Evolutionary conservation across 331 rosid species (phyloP), one percentile per base, ranked within the genome.

Genomic region (Saraca asoca): DNA sequence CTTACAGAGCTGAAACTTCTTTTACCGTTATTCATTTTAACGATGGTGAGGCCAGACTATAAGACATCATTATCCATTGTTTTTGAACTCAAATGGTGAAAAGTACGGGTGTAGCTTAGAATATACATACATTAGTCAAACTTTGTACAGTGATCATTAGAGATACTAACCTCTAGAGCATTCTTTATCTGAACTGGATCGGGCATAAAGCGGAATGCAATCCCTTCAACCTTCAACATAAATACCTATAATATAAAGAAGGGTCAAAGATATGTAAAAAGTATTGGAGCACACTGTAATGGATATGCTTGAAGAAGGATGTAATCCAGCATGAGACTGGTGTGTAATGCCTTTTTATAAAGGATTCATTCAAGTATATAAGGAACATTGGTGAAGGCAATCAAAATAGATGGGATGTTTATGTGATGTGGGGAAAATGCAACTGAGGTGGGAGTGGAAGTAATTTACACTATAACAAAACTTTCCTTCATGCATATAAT

Each of bases 201-300:
- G 5, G 98, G 98, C 71, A 93, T 78, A 86, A 93, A 89, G 12
- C 96, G 81, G 73, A 89, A 93, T 16, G 98, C 94, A 79, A 93
- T 93, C 68, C 98, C 98, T 87, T 93, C 98, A 13, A 93, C 98
- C 91, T 93, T 93, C 77, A 93, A 74, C 98, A 93, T 77, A 77
- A 89, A 93, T 7, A 89, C 95, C 98, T 93, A 58, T 29, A 43
- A 61, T 11, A 55, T 19, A 64, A 58, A 58, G 35, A 51, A 50
- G 16, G 50, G 69, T 12, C n/a, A 53, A 65, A 65, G 34, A 2
- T 38, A 55, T 7, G 54, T 33, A 51, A 56, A 55, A 58, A 33
- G 52, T 16, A 57, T 38, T 14, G 11, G 24, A 3, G 2, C 31
- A 24, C 31, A 24, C 31, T 24, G 31, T 24, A 24, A 24, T 24